Percentiles rank a stretch among this genome's conserved stretches.
Conservation (phyloP, 306 rosid species). For the Gynostemma pentaphyllum region DNA sequence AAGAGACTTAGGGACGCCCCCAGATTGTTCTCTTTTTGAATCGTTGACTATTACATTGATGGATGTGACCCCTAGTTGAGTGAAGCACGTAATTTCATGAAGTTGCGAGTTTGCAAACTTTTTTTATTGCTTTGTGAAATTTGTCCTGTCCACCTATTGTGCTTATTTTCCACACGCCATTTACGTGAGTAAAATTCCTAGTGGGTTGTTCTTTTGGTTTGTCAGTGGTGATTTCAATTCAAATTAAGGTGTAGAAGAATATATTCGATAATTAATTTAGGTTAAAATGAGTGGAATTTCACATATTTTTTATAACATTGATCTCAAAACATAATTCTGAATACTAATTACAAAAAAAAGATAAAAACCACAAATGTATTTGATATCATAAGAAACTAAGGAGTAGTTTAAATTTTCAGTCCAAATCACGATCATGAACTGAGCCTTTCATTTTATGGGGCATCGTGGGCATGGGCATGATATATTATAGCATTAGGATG, state of each 20-base stretch:
- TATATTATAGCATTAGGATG: constrained; percentile 16
- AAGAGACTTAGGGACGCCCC: neutral
- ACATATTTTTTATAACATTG: too few relatives aligned
- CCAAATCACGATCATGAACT: too few relatives aligned
- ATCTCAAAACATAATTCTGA: too few relatives aligned
- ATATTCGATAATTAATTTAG: too few relatives aligned
- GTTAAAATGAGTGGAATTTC: too few relatives aligned
- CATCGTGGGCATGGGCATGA: neutral
- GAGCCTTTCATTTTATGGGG: too few relatives aligned
- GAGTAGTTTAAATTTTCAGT: too few relatives aligned
- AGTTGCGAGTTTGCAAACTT: neutral
- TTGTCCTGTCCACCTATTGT: constrained; percentile 6
- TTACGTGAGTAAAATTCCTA: neutral
- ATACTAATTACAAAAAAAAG: too few relatives aligned
- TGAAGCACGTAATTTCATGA: constrained; percentile 10
- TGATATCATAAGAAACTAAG: too few relatives aligned
- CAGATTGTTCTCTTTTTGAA: neutral
- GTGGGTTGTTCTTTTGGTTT: constrained; percentile 2
- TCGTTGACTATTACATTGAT: constrained; percentile 7
- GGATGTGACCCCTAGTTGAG: constrained; percentile 11
- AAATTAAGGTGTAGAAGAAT: too few relatives aligned
- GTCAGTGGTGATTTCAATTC: too few relatives aligned
- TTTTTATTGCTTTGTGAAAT: constrained; percentile 1
- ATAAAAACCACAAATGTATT: too few relatives aligned
- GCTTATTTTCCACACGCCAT: neutral